Percentiles rank a stretch among this genome's conserved stretches.
Conservation (phyloP, 352 stramenopile genomes). For the Globisporangium iwayamae region DNA sequence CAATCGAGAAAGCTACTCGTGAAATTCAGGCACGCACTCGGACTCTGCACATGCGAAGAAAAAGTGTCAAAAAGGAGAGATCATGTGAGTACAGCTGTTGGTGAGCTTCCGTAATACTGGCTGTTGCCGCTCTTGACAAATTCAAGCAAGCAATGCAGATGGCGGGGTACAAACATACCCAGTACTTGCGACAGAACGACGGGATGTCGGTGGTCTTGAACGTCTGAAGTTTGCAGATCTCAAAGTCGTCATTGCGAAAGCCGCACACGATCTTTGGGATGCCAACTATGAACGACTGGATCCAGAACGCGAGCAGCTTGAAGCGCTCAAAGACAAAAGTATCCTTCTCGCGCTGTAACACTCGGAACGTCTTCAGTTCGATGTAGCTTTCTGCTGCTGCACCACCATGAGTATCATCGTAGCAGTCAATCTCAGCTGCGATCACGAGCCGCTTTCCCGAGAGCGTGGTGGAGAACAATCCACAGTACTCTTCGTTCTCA, state of each 20-base stretch:
- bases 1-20: constrained; percentile 59
- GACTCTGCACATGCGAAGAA: constrained; percentile 21
- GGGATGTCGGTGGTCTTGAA: constrained; percentile 64
- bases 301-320: constrained; percentile 82
- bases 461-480: constrained; percentile 52
- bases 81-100: neutral
- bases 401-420: constrained; percentile 15
- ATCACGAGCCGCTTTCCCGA: constrained; percentile 51
- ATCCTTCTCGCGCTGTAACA: constrained; percentile 57
- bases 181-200: constrained; percentile 64
- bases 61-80: neutral
- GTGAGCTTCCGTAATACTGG: neutral
- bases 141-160: neutral
- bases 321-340: constrained; percentile 73
- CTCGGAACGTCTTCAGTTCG: constrained; percentile 70
- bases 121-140: neutral
- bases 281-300: constrained; percentile 78
- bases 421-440: constrained; percentile 67
- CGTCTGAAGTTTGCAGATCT: constrained; percentile 57
- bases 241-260: constrained; percentile 64
- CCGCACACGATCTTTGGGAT: constrained; percentile 68
- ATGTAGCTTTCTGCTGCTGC: constrained; percentile 33
- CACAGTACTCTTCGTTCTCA: constrained; percentile 72
- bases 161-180: constrained; percentile 34
- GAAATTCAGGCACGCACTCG: constrained; percentile 67